These are phyloP conservation scores for Pyricularia sp. DNA, from an alignment of 2,329 filamentous ascomycete species.

Conservation along the genomic window DNA sequence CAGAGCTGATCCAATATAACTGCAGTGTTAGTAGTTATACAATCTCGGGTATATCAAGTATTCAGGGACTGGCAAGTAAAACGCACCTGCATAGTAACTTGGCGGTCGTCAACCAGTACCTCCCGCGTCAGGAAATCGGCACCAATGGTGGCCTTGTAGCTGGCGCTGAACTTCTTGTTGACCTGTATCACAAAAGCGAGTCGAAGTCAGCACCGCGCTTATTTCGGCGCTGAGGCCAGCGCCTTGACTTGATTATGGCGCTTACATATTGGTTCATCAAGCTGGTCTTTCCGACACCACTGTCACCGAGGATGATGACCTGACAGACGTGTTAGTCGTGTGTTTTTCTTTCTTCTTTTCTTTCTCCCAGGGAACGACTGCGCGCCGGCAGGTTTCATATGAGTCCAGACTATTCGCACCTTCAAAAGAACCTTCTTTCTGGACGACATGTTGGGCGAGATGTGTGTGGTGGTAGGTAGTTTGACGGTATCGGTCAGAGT, in stretches of 20 bases:
- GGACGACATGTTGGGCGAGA: conserved; percentile 53
- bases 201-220: conserved; percentile 3
- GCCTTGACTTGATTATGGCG: conserved; percentile 8
- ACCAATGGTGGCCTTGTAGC: conserved; percentile 98
- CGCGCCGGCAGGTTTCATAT: not conserved
- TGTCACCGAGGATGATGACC: conserved; percentile 99
- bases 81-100: conserved; percentile 82
- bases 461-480: conserved; percentile 3
- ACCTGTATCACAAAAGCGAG: conserved; percentile 48
- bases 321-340: conserved; percentile 25
- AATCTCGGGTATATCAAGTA: not conserved
- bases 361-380: not conserved
- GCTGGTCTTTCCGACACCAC: conserved; percentile 97
- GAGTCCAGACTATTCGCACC: conserved; percentile 37
- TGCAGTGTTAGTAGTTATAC: conserved; percentile 1
- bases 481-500: not conserved
- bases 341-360: not conserved
- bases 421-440: conserved; percentile 88
- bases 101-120: conserved; percentile 89
- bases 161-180: conserved; percentile 99
- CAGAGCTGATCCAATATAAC: conserved; percentile 56
- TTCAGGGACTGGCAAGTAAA: not conserved
- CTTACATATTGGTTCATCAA: conserved; percentile 99
- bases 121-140: conserved; percentile 98
- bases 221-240: not conserved